Evolutionary conservation across 768 basidiomycete genomes (phyloP), one percentile per base, ranked within the genome.

Genomic region (Boletus reticuloceps): DNA sequence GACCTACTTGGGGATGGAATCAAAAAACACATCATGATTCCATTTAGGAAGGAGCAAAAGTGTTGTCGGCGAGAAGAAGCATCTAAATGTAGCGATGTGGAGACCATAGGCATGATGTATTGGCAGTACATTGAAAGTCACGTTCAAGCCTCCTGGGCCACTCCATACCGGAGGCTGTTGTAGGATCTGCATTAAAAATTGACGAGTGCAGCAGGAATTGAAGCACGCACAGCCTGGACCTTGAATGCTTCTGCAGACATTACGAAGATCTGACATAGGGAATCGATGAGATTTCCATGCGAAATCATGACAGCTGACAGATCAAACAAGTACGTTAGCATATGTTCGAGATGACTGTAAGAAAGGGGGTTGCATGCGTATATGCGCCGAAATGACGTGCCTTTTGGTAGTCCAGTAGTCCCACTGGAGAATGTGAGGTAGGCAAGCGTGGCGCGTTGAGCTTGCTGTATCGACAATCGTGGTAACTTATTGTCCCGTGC

Each of bases 391-490:
- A 4, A 17, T 6, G 8, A 56, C 64, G 8, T 25, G 83, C 88
- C 87, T 79, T 91, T 91, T 0, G 89, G 87, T 5, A 84, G 71
- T 1, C 89, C 89, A 55, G 79, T 89, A 0, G 89, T 91, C 22
- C 89, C 89, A 61, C 89, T 90, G 1, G 89, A 91, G 64, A 88
- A 89, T 0, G 86, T 73, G 4, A 91, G 72, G 65, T 90, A 88
- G 1, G 85, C 88, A 2, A 89, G 69, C 0, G 84, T 86, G 55
- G 84, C 72, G 31, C 71, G 74, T 17, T 59, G 70, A 0, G 80
- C 86, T 0, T 75, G 72, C 40, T 74, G 76, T 32, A 82, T 68
- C 1, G 73, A 71, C 1, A 80, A 62, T 2, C 74, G 64, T 9
- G 80, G 75, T 1, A 79, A 60, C 0, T 71, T 69, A 20, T 72